A percentile compares a stretch with the other conserved stretches of the same genome.
Conservation (phyloP, 2,329 filamentous ascomycete genomes). For the Penicillium occitanis region DNA sequence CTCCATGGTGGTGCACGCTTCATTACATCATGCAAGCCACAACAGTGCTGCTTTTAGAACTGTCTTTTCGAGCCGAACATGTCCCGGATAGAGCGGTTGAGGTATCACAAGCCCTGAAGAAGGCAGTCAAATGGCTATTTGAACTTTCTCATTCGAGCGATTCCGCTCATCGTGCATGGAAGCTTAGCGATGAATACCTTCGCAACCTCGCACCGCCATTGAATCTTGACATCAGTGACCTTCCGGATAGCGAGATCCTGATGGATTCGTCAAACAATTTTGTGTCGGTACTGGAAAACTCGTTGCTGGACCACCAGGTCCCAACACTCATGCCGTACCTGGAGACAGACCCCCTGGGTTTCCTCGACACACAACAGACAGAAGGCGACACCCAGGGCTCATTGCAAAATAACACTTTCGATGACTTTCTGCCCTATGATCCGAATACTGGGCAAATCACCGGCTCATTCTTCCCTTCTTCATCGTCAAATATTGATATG, state of each 20-base stretch:
- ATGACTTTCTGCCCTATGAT: slow-evolving; percentile 37
- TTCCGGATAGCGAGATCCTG: slow-evolving; percentile 30
- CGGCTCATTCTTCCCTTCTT: slow-evolving; percentile 39
- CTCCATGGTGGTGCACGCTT: slow-evolving; percentile 48
- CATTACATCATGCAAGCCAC: slow-evolving; percentile 48
- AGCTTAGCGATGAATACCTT: slow-evolving; percentile 39
- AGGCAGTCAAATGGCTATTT: slow-evolving; percentile 37
- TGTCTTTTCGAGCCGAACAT: slow-evolving; percentile 44
- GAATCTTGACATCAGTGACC: slow-evolving; percentile 32
- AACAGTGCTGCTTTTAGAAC: slow-evolving; percentile 45
- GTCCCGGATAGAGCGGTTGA: slow-evolving; percentile 42
- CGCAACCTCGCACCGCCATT: slow-evolving; percentile 36
- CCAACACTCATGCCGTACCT: slow-evolving; percentile 25
- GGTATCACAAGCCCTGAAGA: slow-evolving; percentile 37
- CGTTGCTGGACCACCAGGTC: slow-evolving; percentile 29
- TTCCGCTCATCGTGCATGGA: slow-evolving; percentile 36
- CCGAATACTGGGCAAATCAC: slow-evolving; percentile 38
- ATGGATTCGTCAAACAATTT: slow-evolving; percentile 23
- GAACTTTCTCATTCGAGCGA: slow-evolving; percentile 33
- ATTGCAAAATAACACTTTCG: slow-evolving; percentile 28
- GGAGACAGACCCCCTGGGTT: slow-evolving; percentile 31
- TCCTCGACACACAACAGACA: slow-evolving; percentile 30
- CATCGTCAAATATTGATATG: slow-evolving; percentile 30
- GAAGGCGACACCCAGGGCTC: slow-evolving; percentile 18
- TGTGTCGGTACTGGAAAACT: slow-evolving; percentile 25